These are phyloP conservation scores for Reticulascus tulasneorum DNA, from an alignment of 2,329 filamentous ascomycete species.

Conservation along the genomic window DNA sequence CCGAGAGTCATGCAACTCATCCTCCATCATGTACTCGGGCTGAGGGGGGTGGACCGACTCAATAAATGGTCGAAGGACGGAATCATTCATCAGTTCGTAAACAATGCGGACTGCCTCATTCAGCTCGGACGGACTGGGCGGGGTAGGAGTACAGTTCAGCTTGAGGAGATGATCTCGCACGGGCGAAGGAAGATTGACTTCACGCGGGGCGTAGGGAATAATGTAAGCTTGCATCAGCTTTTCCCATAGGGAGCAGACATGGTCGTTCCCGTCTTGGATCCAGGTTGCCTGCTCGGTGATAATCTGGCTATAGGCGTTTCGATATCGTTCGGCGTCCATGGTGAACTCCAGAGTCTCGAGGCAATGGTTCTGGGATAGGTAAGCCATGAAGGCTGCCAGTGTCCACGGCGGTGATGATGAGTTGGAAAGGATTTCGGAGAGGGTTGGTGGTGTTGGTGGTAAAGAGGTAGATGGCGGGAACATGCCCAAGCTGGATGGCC, in stretches of 20 bases:
- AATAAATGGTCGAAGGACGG: slow-evolving; percentile 86
- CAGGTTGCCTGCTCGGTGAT: slow-evolving; percentile 36
- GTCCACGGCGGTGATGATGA: slow-evolving; percentile 85
- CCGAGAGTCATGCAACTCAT: slow-evolving; percentile 29
- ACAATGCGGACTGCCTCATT: slow-evolving; percentile 83
- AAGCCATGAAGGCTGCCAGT: slow-evolving; percentile 89
- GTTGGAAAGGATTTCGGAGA: slow-evolving; percentile 86
- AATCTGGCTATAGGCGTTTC: slow-evolving; percentile 49
- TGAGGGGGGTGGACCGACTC: slow-evolving; percentile 53
- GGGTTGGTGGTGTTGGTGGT: slow-evolving; percentile 54
- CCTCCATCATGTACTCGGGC: slow-evolving; percentile 30
- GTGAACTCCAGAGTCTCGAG: slow-evolving; percentile 96
- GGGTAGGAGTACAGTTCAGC: slow-evolving; percentile 53
- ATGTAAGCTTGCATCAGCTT: slow-evolving; percentile 90
- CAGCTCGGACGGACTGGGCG: slow-evolving; percentile 70
- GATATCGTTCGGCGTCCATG: slow-evolving; percentile 85
- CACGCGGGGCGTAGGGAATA: slow-evolving; percentile 74
- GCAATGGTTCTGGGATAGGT: slow-evolving; percentile 94
- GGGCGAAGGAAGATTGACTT: slow-evolving; percentile 84
- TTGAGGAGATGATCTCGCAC: slow-evolving; percentile 78
- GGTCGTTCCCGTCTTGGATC: slow-evolving; percentile 48
- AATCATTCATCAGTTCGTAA: slow-evolving; percentile 96
- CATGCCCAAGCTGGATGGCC: slow-evolving; percentile 45
- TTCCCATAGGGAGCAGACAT: slow-evolving; percentile 78
- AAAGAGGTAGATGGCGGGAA: slow-evolving; percentile 36